Evolutionary conservation across 2,329 filamentous ascomycete genomes (phyloP).

Genomic region (Cryphonectria naterciae): DNA sequence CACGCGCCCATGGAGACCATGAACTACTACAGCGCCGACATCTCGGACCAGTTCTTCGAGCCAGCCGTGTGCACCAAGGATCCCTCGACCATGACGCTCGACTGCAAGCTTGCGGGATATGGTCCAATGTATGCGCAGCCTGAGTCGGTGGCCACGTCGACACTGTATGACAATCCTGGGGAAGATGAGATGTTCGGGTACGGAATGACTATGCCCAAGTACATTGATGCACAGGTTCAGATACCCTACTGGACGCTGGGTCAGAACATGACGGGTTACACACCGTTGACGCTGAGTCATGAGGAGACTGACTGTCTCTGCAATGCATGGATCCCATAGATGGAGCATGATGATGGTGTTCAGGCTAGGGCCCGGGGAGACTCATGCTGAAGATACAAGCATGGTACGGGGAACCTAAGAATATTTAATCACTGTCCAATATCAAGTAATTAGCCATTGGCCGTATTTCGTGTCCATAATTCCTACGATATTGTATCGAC

Average conservation of each 20-base stretch:
- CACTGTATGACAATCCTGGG: background rate
- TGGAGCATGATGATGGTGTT: background rate
- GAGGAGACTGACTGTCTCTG: constrained; percentile 5
- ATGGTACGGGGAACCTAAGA: background rate
- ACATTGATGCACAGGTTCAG: background rate
- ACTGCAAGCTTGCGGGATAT: constrained; percentile 2
- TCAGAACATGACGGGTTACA: constrained; percentile 4
- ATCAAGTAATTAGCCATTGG: background rate
- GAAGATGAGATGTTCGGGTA: background rate
- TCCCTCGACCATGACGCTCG: background rate
- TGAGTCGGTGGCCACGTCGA: background rate
- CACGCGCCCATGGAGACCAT: background rate
- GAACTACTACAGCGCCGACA: constrained; percentile 3
- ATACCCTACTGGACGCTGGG: background rate
- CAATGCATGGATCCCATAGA: background rate
- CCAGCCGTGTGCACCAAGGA: constrained; percentile 4
- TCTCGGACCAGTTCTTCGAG: constrained; percentile 5
- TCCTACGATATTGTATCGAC: background rate
- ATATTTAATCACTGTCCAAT: background rate
- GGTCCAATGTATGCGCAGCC: background rate
- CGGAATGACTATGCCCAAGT: background rate
- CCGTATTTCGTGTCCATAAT: background rate
- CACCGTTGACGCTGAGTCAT: background rate
- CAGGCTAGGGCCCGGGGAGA: background rate
- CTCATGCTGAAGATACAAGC: background rate